Conservation (phyloP, 1,284 basidiomycete genomes). For the Moesziomyces sp. region DNA sequence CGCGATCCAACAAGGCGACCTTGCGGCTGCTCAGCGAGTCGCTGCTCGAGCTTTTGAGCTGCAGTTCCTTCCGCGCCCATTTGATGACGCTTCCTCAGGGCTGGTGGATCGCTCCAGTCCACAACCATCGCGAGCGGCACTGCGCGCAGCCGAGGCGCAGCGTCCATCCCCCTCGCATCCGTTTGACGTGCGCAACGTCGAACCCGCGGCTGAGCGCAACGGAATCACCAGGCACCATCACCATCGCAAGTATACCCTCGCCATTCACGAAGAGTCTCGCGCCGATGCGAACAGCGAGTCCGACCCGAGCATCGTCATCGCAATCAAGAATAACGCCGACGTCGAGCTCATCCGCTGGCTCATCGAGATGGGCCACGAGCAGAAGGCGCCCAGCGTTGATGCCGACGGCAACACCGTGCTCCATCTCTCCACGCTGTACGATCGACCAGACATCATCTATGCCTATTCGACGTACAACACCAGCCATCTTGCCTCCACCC, state of each 20-base stretch:
- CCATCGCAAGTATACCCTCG: slow-evolving; percentile 38
- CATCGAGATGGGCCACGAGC: slow-evolving; percentile 60
- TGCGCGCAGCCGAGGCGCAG: slow-evolving; percentile 35
- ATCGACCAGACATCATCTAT: slow-evolving; percentile 52
- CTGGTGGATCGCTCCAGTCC: neutral
- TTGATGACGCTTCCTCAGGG: neutral
- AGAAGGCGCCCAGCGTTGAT: slow-evolving; percentile 34
- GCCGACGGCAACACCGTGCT: slow-evolving; percentile 43
- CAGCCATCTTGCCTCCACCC: slow-evolving; percentile 25
- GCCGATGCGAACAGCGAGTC: slow-evolving; percentile 1
- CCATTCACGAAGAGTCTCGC: slow-evolving; percentile 20
- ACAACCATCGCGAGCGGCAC: slow-evolving; percentile 19
- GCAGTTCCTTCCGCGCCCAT: slow-evolving; percentile 9
- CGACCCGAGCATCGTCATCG: slow-evolving; percentile 48
- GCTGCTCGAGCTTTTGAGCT: slow-evolving; percentile 34
- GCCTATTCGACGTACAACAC: slow-evolving; percentile 35
- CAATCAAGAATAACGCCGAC: slow-evolving; percentile 48
- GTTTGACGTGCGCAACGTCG: slow-evolving; percentile 49
- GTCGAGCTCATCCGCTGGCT: slow-evolving; percentile 60
- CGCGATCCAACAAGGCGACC: slow-evolving; percentile 50
- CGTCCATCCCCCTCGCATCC: slow-evolving; percentile 27
- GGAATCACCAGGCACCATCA: slow-evolving; percentile 7
- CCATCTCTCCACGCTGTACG: slow-evolving; percentile 49
- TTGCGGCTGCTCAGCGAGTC: slow-evolving; percentile 39
- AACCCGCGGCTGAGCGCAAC: slow-evolving; percentile 5